Evolutionary conservation across 169 alveolate species (phyloP).

Genomic region (Cryptosporidium sp.): DNA sequence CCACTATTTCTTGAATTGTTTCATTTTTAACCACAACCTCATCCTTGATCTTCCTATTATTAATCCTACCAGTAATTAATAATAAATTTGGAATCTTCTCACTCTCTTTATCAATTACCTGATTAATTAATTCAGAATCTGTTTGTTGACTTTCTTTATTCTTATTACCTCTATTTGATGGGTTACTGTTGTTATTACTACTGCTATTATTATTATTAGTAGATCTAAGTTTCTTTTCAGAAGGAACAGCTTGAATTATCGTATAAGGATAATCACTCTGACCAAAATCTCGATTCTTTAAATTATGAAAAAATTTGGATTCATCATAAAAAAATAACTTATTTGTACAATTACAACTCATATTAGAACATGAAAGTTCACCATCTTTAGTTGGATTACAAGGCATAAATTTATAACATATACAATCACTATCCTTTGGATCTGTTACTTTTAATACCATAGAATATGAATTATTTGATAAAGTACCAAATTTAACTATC

Average conservation of each 20-base stretch:
- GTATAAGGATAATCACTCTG: background rate
- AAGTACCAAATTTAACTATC: background rate
- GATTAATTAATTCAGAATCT: background rate
- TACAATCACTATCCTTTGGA: background rate
- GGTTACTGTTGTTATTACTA: no score
- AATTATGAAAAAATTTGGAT: background rate
- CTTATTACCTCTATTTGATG: no score
- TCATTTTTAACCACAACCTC: background rate
- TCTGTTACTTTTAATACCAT: conserved; percentile 17
- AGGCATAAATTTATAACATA: conserved; percentile 18
- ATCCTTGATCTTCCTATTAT: background rate
- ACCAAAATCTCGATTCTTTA: background rate
- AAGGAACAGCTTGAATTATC: conserved; percentile 6
- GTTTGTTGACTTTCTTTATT: background rate
- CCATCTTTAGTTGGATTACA: conserved; percentile 16
- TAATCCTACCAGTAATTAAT: background rate
- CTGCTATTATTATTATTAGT: background rate
- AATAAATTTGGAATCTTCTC: background rate
- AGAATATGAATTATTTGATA: conserved; percentile 12
- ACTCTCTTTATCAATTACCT: background rate
- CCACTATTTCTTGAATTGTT: background rate
- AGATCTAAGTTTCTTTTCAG: background rate
- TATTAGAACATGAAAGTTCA: background rate
- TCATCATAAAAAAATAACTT: conserved; percentile 11
- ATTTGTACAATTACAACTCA: conserved; percentile 1